Evolutionary conservation across 768 basidiomycete genomes (phyloP), one percentile per base, ranked within the genome.

Genomic region (Xanthoconium stramineum): DNA sequence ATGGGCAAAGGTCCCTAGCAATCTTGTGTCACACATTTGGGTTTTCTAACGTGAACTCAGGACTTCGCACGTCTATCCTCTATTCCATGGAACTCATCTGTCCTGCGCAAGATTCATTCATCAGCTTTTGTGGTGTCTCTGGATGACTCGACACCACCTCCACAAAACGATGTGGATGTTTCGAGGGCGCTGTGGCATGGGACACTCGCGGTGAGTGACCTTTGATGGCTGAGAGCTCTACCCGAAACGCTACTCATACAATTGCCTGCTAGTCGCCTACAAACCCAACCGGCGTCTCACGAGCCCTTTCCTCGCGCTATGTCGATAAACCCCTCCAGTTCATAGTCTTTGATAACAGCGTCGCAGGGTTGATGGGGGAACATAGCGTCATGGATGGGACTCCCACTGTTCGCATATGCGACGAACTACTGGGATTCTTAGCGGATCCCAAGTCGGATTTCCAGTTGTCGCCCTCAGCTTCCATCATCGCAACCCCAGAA

Each of bases 381-480:
- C 95, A 94, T 69, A 91, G 89, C 17, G 78, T 90, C 56, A 94
- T 94, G 91, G 91, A 94, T 63, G 91, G 91, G 36, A 93, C 91
- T 15, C 91, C 91, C 5, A 88, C 83, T 15, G 83, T 81, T 28
- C 80, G 90, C 24, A 68, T 91, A 62, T 87, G 83, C 62, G 86
- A 92, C 64, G 80, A 84, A 19, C 75, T 91, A 37, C 77, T 92
- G 59, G 78, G 78, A 55, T 78, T 77, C 65, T 71, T 92, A 29
- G 77, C 82, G 20, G 70, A 79, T 59, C 80, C 80, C 19, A 59
- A 72, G n/a, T 92, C 91, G 58, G 86, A 91, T 63, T 80, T 84
- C 44, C 85, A 85, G 28, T 37, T 75, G 12, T 52, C 75, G 14
- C 51, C 58, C 7, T 56, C 65, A 3, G 30, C 65, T 4, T 30